Base-by-base conservation (phyloP, 2,329 filamentous ascomycete genomes). In the Diplodia mutila region DNA sequence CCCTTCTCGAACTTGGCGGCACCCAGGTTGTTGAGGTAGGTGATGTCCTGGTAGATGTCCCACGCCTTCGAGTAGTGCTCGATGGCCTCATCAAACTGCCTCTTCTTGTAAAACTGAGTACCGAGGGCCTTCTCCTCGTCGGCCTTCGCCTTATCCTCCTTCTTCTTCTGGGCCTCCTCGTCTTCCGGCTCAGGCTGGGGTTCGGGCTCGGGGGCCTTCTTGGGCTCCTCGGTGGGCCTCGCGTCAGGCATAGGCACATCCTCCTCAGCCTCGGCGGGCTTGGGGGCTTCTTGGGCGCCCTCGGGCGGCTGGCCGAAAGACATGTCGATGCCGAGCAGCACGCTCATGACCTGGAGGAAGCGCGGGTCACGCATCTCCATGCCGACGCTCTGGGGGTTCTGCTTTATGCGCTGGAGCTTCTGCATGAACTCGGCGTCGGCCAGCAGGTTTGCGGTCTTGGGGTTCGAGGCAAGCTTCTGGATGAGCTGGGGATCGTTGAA, bases 101-200 rank as follows among this genome's bases (percentile, higher is more conserved):
- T 90, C 87, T 98, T 98, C 90, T 99, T 99, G 86, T 99, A 99
- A 79, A 90, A 90, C 73, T 95, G 93, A 16, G 94, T 99, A 68
- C 95, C 95, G 67, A 96, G 85, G 34, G 90, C 91, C 88, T 99
- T 99, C 82, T 97, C 91, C 78, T 93, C 92, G 74, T 99, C 95
- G 53, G 94, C 95, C 70, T 91, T 92, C 75, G 90, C 92, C 85
- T 98, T 97, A 49, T 93, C 92, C 84, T 95, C 92, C 82, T 91
- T 91, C 81, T 94, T 93, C 69, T 91, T 91, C 67, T 89, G 78
- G 0, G 90, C 86, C 79, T 98, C 95, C 75, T 97, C 93, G 72
- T 97, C 93, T 75, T 92, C 84, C 48, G 87, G 85, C 73, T 89
- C 87, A 16, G 85, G 81, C 74, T 91, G 89, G 0, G 87, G 86